Evolutionary conservation across 495 filamentous ascomycete genomes (phyloP), one percentile per base, ranked within the genome.

Genomic region (Penicillium tannophilum): DNA sequence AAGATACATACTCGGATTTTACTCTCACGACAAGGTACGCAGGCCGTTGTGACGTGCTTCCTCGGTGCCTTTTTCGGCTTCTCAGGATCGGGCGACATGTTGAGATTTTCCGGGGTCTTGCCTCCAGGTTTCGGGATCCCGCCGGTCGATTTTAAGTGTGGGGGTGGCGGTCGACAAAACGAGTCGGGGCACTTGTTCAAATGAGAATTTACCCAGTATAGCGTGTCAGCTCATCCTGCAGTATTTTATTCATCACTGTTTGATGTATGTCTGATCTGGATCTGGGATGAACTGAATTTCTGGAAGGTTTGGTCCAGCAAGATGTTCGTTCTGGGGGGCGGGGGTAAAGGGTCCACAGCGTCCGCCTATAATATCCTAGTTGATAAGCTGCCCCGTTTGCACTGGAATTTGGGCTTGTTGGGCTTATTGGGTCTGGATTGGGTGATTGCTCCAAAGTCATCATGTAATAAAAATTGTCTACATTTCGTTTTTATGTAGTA

Each of bases 21-120:
- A 48, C 78, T 81, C 64, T 81, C 78, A 11, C 78, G 76, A 63
- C 78, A 81, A 19, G 77, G 76, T 19, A 78, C 76, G 59, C 78
- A 81, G 14, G 78, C 78, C 1, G 78, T 81, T 0, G 78, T 81
- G 51, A 81, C 72, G 64, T 81, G 78, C 48, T 65, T 60, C 26
- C 58, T 53, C 17, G 52, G 75, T 9, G 68, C 63, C 61, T 68
- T 70, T 54, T 76, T 78, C 39, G 63, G 56, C 66, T 70, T 74
- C 59, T 71, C 70, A 23, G 66, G 61, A 33, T 70, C 68, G 23
- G 71, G 59, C 55, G 69, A 68, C 68, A 72, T 74, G 36, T 17
- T 42, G 20, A 41, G 20, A 26, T 6, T 49, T 49, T 49, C 31
- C 46, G 43, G 19, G 17, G 11, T 10, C 41, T 54, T 43, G 20